Evolutionary conservation across 2,329 filamentous ascomycete genomes (phyloP).

Genomic region (Neodidymelliopsis sp.): DNA sequence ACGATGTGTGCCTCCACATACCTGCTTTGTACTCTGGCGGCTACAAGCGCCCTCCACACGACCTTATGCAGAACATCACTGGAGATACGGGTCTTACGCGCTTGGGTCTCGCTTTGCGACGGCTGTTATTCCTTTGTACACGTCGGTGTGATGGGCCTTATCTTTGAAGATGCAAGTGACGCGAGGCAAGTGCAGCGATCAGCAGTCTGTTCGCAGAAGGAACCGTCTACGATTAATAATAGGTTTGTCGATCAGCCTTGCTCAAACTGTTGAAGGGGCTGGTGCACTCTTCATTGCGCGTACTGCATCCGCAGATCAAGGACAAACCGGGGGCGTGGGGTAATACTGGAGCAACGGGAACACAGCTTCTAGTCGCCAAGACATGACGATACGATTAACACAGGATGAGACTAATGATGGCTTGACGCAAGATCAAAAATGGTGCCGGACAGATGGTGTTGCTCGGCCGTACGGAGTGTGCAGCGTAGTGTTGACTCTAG

Average conservation of each 20-base stretch:
- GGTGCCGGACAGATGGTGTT: not conserved
- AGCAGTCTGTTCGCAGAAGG: not conserved
- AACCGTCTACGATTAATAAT: not conserved
- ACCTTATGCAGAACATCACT: not conserved
- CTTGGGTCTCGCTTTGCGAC: not conserved
- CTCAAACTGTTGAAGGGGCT: conserved; percentile 3
- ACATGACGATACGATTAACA: conserved; percentile 1
- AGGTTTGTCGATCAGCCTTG: conserved; percentile 11
- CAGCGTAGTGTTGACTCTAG: not conserved
- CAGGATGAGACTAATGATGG: not conserved
- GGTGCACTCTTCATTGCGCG: conserved; percentile 12
- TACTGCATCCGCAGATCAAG: conserved; percentile 10
- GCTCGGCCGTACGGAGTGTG: conserved; percentile 1
- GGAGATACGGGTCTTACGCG: not conserved
- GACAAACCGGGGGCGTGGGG: conserved; percentile 11
- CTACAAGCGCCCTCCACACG: not conserved
- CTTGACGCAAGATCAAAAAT: not conserved
- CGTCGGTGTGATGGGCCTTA: conserved; percentile 1
- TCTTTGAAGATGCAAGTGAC: conserved; percentile 4
- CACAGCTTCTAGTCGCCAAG: conserved; percentile 3
- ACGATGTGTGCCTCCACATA: not conserved
- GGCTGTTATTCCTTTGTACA: not conserved
- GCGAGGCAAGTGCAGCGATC: conserved; percentile 8
- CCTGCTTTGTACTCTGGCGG: not conserved
- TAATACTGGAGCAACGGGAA: conserved; percentile 7